Evolutionary conservation across 345 rosid genomes (phyloP).

Genomic region (Ceriops zippeliana): DNA sequence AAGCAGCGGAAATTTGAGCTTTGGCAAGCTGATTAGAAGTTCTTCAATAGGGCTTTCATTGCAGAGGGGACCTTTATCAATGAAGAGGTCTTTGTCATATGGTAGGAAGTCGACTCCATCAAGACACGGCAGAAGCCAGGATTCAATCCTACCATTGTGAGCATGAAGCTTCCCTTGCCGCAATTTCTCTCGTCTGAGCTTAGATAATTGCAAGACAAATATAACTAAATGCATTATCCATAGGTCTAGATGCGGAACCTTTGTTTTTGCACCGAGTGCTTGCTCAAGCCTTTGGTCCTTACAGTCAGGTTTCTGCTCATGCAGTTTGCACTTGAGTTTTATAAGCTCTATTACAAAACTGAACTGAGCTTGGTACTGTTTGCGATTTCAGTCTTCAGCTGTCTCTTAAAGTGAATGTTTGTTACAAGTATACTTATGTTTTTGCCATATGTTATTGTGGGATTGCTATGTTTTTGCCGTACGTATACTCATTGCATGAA

Average conservation of each 20-base stretch:
- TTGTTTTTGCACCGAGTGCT: too few species aligned
- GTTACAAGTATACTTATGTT: too few species aligned
- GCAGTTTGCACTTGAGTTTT: neutral
- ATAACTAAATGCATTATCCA: neutral
- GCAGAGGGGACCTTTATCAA: slow-evolving; percentile 32
- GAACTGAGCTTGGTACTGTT: too few species aligned
- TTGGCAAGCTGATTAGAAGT: slow-evolving; percentile 30
- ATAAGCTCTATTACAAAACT: too few species aligned
- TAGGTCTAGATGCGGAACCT: too few species aligned
- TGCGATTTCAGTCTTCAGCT: too few species aligned
- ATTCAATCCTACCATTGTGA: slow-evolving; percentile 23
- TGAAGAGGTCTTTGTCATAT: slow-evolving; percentile 44
- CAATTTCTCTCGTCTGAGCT: neutral
- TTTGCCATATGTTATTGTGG: too few species aligned
- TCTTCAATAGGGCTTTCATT: slow-evolving; percentile 35
- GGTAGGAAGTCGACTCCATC: slow-evolving; percentile 33
- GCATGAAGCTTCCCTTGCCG: neutral
- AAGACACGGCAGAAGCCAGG: slow-evolving; percentile 30
- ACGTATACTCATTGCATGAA: neutral
- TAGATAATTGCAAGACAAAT: neutral
- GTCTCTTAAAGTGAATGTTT: too few species aligned
- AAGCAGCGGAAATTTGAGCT: slow-evolving; percentile 24
- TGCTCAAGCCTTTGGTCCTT: too few species aligned
- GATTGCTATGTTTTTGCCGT: too few species aligned
- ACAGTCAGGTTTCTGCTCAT: neutral